Base-by-base conservation (phyloP, 139 green algal genomes). In the Tetratostichococcus sp. region DNA sequence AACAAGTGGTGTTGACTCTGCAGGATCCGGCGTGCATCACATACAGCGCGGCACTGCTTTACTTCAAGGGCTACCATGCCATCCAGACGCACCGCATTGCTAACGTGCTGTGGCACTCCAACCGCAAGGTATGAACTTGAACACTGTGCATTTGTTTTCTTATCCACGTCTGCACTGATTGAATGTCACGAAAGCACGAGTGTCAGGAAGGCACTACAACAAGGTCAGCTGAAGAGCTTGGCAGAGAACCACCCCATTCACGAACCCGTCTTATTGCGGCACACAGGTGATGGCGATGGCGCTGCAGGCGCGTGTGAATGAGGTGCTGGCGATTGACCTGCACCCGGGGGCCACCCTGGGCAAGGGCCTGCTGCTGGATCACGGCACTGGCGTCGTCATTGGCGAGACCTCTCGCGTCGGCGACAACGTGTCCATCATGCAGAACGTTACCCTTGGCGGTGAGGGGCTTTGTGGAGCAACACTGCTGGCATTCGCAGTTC, bases 21-120 rank as follows among this genome's bases (percentile, higher is more conserved):
- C 83, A 87, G 69, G 91, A 96, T 77, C 92, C 91, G 0, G 83
- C 90, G 0, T 97, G 87, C 82, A 70, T 67, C 25, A 82, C 75
- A 1, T 89, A 92, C 75, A 82, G 72, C 35, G 79, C 87, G 34
- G 92, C 87, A 0, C 77, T 97, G 68, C 87, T 98, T 19, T 97
- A 97, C 88, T 97, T 91, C 85, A 98, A 98, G 83, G 95, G 95
- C 50, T 98, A 92, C 77, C 94, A 98, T 65, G 91, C 94, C 0
- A 77, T 98, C 1, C 92, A 98, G 85, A 82, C 89, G 28, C 93
- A 98, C 69, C 87, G 95, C 58, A 93, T 98, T 32, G 93, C 92
- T 11, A 92, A 99, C 77, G 76, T 85, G 30, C 80, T 98, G 59
- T 99, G 94, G 93, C 65, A 81, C 0, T n/a, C 22, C 50, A 62